A percentile compares a stretch with the other conserved stretches of the same genome.
These are phyloP conservation scores for Cercospora sp. DNA, from an alignment of 2,329 filamentous ascomycete species.

Conservation along the genomic window DNA sequence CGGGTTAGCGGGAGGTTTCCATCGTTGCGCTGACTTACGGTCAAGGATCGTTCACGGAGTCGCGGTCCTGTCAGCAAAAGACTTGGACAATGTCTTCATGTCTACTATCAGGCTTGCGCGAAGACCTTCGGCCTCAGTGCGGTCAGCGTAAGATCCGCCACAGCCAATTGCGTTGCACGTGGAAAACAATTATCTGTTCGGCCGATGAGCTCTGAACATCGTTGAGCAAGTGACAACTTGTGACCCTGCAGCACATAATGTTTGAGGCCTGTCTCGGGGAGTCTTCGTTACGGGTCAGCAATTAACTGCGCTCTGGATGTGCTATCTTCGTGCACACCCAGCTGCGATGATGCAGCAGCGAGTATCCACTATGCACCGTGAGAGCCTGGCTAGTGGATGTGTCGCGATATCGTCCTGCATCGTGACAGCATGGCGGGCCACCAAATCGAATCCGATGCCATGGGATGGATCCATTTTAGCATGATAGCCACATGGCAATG, in stretches of 20 bases:
- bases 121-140: neutral
- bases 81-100: neutral
- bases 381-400: neutral
- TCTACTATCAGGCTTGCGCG: neutral
- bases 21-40: neutral
- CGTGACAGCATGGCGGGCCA: neutral
- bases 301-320: neutral
- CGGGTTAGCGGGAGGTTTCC: neutral
- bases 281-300: neutral
- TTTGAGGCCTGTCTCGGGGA: neutral
- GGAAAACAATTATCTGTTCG: neutral
- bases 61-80: neutral
- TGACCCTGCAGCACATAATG: neutral
- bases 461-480: neutral
- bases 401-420: neutral
- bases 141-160: neutral
- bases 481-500: conserved; percentile 5
- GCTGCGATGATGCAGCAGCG: neutral
- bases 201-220: neutral
- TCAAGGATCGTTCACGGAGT: neutral
- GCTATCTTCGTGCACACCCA: neutral
- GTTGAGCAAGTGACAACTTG: neutral
- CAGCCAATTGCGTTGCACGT: neutral
- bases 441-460: neutral
- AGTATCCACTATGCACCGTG: neutral